Base-by-base conservation (phyloP, 2,329 filamentous ascomycete species). In the Fusarium aywerte region DNA sequence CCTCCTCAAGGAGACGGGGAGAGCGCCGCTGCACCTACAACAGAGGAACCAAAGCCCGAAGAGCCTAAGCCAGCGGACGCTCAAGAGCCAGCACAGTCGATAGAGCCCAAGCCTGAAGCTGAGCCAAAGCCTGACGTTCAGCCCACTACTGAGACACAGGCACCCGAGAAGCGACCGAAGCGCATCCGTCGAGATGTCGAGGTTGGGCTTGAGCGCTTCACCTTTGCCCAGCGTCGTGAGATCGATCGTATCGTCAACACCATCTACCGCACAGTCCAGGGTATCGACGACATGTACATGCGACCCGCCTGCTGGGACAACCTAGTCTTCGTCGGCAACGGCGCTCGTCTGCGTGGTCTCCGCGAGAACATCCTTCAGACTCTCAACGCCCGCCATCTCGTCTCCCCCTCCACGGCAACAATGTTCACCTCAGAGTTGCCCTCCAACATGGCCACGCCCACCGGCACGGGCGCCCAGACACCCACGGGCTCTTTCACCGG, bases 381-480 rank as follows among this genome's bases (percentile, higher is more conserved):
- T 0, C 86, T 99, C 33, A 87, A 87, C 35, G 86, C 90, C 47
- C 93, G 94, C 68, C 96, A 97, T 77, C 86, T 97, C 53, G 89
- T 99, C 69, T 97, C 94, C 3, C 96, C 96, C 0, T 94, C 91
- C 27, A 95, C 93, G 2, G 93, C 93, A 49, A 97, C 94, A 39
- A 98, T 98, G 74, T 98, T 98, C 84, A 97, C 94, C 33, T 97
- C 93, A 21, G 96, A 99, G 79, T 89, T 98, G 35, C 96, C 96
- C 9, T 97, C 93, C 10, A 95, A 96, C 79, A 87, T 97, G 76
- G 93, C 92, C 29, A 98, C 96, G 0, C 96, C 96, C 2, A 86
- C 91, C 12, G 94, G 93, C 20, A 98, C 95, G 1, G 95, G 95
- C 32, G 89, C 93, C 16, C 96, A 97, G 78, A 98, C 95, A 2